Percentiles rank a stretch among this genome's conserved stretches.
Conservation (phyloP, 106 monocot genomes). For the Dendrobium chrysotoxum region DNA sequence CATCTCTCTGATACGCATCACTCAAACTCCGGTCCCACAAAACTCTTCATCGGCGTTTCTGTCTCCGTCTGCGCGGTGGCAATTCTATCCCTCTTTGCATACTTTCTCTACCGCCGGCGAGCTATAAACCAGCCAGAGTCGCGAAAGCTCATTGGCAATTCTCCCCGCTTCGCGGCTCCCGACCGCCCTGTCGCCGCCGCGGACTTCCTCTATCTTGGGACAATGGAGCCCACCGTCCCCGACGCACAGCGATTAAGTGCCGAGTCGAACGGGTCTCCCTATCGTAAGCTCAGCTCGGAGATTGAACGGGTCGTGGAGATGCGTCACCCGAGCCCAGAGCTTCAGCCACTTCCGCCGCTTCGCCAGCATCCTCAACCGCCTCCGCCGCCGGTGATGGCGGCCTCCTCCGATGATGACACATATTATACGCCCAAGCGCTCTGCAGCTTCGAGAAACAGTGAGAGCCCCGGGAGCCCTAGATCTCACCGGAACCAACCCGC, state of each 20-base stretch:
- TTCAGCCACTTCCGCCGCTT: slow-evolving; percentile 34
- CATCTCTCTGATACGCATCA: background rate
- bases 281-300: slow-evolving; percentile 22
- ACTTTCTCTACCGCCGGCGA: slow-evolving; percentile 13
- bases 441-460: slow-evolving; percentile 14
- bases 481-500: slow-evolving; percentile 17
- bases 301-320: slow-evolving; percentile 5
- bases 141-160: slow-evolving; percentile 2
- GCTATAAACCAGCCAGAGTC: slow-evolving; percentile 6
- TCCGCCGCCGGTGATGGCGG: background rate
- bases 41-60: background rate
- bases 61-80: background rate
- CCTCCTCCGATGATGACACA: slow-evolving; percentile 19
- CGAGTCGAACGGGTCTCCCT: slow-evolving; percentile 20
- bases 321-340: slow-evolving; percentile 25
- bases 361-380: background rate
- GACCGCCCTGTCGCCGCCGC: slow-evolving; percentile 3
- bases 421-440: slow-evolving; percentile 22
- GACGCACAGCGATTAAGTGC: background rate
- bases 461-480: slow-evolving; percentile 18
- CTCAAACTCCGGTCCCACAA: background rate
- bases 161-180: background rate
- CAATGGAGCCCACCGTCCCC: slow-evolving; percentile 18
- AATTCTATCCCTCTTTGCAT: slow-evolving; percentile 2
- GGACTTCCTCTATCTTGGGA: slow-evolving; percentile 23